phyloP scores from a whole-genome alignment of 1,284 basidiomycete genomes.

The Salmacisia buchloeana region DNA sequence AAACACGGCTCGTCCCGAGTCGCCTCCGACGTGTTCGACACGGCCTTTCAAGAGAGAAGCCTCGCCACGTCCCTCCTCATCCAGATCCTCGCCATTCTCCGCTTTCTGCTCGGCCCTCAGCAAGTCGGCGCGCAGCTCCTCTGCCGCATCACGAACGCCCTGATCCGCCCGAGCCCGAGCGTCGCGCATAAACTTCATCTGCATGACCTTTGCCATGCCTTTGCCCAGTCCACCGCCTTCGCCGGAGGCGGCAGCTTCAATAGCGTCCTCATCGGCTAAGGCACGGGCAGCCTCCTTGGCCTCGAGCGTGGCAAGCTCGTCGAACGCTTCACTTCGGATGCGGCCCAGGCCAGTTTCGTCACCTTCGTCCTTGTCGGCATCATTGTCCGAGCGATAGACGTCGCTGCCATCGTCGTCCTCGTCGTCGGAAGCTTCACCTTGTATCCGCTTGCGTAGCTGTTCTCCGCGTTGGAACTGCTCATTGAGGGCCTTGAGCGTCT shows the following conservation, averaged over 20 bases:
- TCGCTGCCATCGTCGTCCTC: slow-evolving; percentile 17
- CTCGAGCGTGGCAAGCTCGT: slow-evolving; percentile 34
- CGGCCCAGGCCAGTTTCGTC: neutral
- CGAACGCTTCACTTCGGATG: slow-evolving; percentile 21
- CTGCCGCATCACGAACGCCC: slow-evolving; percentile 26
- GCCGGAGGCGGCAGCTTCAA: neutral
- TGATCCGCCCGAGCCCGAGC: slow-evolving; percentile 36
- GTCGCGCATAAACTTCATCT: slow-evolving; percentile 51
- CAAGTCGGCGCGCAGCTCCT: slow-evolving; percentile 28
- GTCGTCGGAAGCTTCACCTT: slow-evolving; percentile 27
- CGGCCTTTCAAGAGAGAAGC: slow-evolving; percentile 6
- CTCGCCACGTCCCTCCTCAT: slow-evolving; percentile 16
- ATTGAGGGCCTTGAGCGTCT: slow-evolving; percentile 41
- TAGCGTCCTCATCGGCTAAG: neutral
- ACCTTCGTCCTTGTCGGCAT: slow-evolving; percentile 18
- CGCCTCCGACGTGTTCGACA: slow-evolving; percentile 21
- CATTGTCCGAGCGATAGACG: slow-evolving; percentile 15
- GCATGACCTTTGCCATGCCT: slow-evolving; percentile 22
- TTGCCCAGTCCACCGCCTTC: neutral
- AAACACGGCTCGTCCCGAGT: slow-evolving; percentile 35
- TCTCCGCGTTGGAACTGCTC: slow-evolving; percentile 36
- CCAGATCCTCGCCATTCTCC: slow-evolving; percentile 17
- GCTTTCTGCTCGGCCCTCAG: slow-evolving; percentile 21
- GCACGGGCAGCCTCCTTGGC: neutral
- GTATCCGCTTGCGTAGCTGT: slow-evolving; percentile 29